phyloP scores from a whole-genome alignment of 805 yeast species.

The Naumovozyma dairenensis region DNA sequence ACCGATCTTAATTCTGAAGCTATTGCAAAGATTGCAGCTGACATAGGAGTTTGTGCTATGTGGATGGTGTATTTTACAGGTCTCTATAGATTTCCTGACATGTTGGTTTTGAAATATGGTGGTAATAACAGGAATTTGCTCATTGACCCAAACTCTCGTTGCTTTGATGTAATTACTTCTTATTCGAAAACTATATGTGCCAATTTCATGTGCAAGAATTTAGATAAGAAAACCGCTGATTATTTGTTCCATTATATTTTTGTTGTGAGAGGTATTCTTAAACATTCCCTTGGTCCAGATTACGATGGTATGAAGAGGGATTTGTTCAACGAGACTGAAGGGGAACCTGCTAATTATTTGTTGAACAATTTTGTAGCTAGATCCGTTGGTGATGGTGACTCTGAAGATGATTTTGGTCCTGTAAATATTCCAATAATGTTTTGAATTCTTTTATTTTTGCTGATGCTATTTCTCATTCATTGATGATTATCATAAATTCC shows the following conservation, averaged over 20 bases:
- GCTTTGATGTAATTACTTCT: neutral
- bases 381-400: too few species aligned
- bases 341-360: too few species aligned
- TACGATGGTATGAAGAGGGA: too few species aligned
- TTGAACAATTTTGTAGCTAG: too few species aligned
- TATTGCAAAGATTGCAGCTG: neutral
- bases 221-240: neutral
- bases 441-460: too few species aligned
- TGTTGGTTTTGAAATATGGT: constrained; percentile 2
- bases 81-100: constrained; percentile 3
- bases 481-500: too few species aligned
- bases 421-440: too few species aligned
- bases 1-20: too few species aligned
- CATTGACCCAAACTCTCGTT: neutral
- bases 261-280: neutral
- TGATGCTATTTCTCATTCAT: too few species aligned
- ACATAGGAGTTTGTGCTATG: constrained; percentile 2
- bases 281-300: neutral
- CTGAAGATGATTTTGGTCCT: too few species aligned
- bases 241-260: neutral
- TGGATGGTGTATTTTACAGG: constrained; percentile 5
- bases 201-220: neutral
- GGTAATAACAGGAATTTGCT: constrained; percentile 3
- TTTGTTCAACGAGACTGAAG: too few species aligned
- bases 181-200: neutral